phyloP scores from a whole-genome alignment of 257 asterid genomes.

The Solanum medicagineum region DNA sequence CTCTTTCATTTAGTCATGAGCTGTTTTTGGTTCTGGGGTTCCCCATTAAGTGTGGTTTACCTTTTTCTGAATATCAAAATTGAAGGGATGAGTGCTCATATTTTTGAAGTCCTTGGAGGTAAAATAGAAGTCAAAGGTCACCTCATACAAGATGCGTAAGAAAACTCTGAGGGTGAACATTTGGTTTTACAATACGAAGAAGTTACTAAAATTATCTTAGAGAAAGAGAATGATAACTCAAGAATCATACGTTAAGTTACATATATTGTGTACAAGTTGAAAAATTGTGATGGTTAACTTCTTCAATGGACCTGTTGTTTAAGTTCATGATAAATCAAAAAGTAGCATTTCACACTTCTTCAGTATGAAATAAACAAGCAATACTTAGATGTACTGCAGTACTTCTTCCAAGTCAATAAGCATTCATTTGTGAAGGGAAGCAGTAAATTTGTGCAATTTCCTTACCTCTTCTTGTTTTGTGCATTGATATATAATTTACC shows the following conservation, averaged over 20 bases:
- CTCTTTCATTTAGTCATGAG: background rate
- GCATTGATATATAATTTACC: slow-evolving; percentile 4
- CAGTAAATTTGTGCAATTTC: background rate
- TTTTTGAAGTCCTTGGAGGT: background rate
- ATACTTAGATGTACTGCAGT: background rate
- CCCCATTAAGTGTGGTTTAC: background rate
- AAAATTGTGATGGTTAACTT: background rate
- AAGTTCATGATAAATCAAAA: background rate
- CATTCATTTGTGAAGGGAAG: background rate
- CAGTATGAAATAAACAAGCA: background rate
- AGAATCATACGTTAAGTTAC: background rate
- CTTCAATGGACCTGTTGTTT: background rate
- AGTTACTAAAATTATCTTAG: background rate
- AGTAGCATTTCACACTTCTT: background rate
- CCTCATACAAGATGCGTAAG: background rate
- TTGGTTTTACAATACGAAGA: background rate
- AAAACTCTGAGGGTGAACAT: background rate
- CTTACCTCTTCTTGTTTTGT: background rate
- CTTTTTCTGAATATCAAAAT: background rate
- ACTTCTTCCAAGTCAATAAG: background rate
- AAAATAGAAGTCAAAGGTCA: background rate
- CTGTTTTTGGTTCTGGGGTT: background rate
- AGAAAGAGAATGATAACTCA: background rate
- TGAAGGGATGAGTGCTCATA: background rate
- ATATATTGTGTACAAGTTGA: background rate